Conservation (phyloP, 1,139 yeast species). For the Tardiomyces blankii region DNA sequence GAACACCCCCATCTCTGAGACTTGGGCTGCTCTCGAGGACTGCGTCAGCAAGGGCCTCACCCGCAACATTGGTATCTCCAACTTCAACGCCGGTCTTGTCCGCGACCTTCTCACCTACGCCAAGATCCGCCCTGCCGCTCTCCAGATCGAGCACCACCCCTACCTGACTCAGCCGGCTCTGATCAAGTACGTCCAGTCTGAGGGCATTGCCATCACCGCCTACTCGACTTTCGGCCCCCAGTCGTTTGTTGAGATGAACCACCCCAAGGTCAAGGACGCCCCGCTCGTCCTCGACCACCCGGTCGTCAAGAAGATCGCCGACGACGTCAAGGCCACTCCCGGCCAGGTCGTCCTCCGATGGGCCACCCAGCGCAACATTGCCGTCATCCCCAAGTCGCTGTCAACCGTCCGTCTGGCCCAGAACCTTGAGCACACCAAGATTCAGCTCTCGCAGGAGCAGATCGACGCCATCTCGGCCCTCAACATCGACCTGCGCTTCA, state of each 20-base stretch:
- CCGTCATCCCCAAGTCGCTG: slow-evolving; percentile 68
- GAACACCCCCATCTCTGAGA: slow-evolving; percentile 49
- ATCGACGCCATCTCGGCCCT: slow-evolving; percentile 34
- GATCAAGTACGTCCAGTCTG: slow-evolving; percentile 38
- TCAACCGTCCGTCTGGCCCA: slow-evolving; percentile 47
- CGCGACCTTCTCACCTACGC: slow-evolving; percentile 35
- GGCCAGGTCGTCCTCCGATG: slow-evolving; percentile 46
- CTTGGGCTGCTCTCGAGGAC: slow-evolving; percentile 40
- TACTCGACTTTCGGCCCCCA: slow-evolving; percentile 76
- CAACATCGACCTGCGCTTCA: slow-evolving; percentile 17
- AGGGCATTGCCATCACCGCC: slow-evolving; percentile 56
- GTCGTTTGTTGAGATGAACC: slow-evolving; percentile 42
- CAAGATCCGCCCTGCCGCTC: slow-evolving; percentile 52
- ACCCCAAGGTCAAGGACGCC: slow-evolving; percentile 56
- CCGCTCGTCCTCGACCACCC: slow-evolving; percentile 46
- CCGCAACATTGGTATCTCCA: slow-evolving; percentile 55
- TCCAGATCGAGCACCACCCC: slow-evolving; percentile 76
- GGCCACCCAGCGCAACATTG: slow-evolving; percentile 54
- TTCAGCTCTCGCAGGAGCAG: slow-evolving; percentile 38
- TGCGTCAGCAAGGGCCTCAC: slow-evolving; percentile 35
- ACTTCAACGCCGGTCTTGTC: slow-evolving; percentile 41
- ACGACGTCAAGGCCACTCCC: slow-evolving; percentile 40
- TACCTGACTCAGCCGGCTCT: slow-evolving; percentile 60
- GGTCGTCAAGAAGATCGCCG: slow-evolving; percentile 41
- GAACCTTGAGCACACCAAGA: slow-evolving; percentile 42